Evolutionary conservation across 306 rosid genomes (phyloP), one percentile per base, ranked within the genome.

Genomic region (Leucaena leucocephala): DNA sequence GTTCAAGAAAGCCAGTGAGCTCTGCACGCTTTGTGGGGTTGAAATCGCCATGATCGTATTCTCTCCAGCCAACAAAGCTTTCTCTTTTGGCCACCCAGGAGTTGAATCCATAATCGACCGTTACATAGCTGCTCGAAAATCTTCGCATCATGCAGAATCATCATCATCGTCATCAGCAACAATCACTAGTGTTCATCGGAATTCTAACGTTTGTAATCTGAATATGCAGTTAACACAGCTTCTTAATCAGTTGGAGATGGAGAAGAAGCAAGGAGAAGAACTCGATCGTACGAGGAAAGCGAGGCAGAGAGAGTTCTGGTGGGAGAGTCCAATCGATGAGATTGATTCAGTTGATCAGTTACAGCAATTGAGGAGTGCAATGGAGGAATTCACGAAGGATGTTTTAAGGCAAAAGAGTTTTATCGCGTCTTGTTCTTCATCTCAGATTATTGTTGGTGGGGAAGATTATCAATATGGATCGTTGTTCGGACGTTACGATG

Each of bases 1-100:
- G 1, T 77, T 82, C 71, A 77, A 77, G 54, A 82, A 78, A 6
- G 85, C 85, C 1, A 82, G 85, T 2, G 85, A 82, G 57, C 71
- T 82, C 55, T 72, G 82, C 48, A 78, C 82, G 4, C 71, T 77
- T 12, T 82, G 82, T 65, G 85, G 82, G 6, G 82, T 72, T 6
- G 70, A 77, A 15, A 72, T 82, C 14, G 82, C 72, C 4, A 72
- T 82, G 1, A 38, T 73, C 0, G 82, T 82, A n/a, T 82, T 82
- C 35, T 82, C 82, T 36, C 79, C 71, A 0, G 40, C 79, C 0
- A 22, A 70, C 8, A 82, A 78, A 35, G 79, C 79, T 14, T 82
- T 82, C 39, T 72, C 58, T 12, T 82, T 82, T n/a, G 85, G 82
- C 14, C 78, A 77, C 40, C 82, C 79, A 6, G 79, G 66, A 35